Evolutionary conservation across 306 rosid species (phyloP), one percentile per base, ranked within the genome.

Genomic region (Heteromeles arbutifolia): DNA sequence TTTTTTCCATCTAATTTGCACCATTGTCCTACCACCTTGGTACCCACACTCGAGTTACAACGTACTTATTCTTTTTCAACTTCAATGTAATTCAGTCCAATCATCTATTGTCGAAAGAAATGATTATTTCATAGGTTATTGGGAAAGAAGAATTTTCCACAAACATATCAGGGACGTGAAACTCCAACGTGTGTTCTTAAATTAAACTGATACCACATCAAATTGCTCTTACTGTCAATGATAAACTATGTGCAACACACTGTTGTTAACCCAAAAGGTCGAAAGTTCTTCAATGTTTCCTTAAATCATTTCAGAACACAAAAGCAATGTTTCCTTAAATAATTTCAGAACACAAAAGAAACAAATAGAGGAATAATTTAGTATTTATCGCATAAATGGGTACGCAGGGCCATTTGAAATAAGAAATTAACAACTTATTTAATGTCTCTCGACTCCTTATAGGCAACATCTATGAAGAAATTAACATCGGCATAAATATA

Each of bases 401-500:
- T 34, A 62, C 4, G 5, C 66, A 62, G 37, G 9, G 37, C 56
- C 45, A 26, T 24, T 68, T 21, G 12, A 53, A 69, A 39, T 50
- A 52, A 22, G 62, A 68, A 74, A 19, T 18, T 62, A 43, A 37
- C 24, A 68, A 50, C 21, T 58, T 19, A 13, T 8, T 32, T 68
- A 74, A 19, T 70, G 43, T 66, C 70, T 57, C 34, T 48, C 4
- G 48, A 64, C 68, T 39, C 57, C 77, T 44, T 18, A 44, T 61
- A 62, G 45, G 45, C 21, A 8, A 70, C 52, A 25, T 26, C 50
- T 61, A 70, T 77, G 73, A 68, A 64, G 77, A 79, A 79, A 70
- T 77, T 63, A 77, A 68, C 63, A 69, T 24, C 65, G 39, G 70
- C n/a, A 8, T 50, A 37, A 21, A 70, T 61, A 79, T 45, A 85